Evolutionary conservation across 495 filamentous ascomycete species (phyloP), one percentile per base, ranked within the genome.

Genomic region (Cercophora sp.): DNA sequence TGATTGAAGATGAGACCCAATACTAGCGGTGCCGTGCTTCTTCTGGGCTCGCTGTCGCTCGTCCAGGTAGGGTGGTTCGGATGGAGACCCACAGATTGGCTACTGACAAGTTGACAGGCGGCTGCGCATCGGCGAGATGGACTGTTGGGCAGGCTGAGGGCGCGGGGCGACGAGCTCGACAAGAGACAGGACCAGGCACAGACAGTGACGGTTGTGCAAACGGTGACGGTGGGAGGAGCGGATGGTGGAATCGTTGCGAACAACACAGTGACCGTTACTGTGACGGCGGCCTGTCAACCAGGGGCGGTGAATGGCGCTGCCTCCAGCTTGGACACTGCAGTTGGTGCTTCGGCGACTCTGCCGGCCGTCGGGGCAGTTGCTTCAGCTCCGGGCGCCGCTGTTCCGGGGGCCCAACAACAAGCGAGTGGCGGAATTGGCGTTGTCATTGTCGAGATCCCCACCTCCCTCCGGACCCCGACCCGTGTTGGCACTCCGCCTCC

Each of bases 1-100:
- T 58, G 48, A 51, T 53, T 58, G 63, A 71, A 48, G 62, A 76
- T 76, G 73, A 71, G 64, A 58, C 54, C 48, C 23, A 56, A 68
- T 55, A 54, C 60, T 41, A 52, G 59, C 13, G 56, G 60, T 25
- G 40, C 72, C 29, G 45, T 70, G 32, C 55, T 70, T 47, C 41
- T 66, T 37, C 56, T 74, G 54, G 58, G 64, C 63, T 64, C 60
- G 19, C 23, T 69, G 45, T 69, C 73, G 47, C 57, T 72, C 40
- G 64, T 64, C 25, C 66, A 72, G 69, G 73, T 76, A 55, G 42
- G 70, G n/a, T n/a, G n/a, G n/a, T n/a, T n/a, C n/a, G n/a, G n/a
- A n/a, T n/a, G n/a, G n/a, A n/a, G n/a, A n/a, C n/a, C n/a, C n/a
- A n/a, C n/a, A n/a, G n/a, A n/a, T n/a, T n/a, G n/a, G n/a, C n/a